Conservation (phyloP, 1,284 basidiomycete species). For the Vanrija humicola region DNA sequence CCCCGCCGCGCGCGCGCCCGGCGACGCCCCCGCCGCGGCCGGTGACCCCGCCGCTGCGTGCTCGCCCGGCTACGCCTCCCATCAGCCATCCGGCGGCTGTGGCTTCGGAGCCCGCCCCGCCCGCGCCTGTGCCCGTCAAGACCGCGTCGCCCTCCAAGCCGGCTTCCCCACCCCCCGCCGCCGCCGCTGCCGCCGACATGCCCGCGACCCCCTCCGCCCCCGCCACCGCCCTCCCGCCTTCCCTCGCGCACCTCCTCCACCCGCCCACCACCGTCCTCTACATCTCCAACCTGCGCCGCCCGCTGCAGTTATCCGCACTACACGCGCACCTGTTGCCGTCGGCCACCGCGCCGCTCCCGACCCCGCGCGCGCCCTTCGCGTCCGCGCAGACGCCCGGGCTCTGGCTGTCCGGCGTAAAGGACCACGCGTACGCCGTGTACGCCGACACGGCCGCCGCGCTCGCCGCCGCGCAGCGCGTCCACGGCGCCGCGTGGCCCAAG, state of each 20-base stretch:
- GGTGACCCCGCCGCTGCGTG: not conserved
- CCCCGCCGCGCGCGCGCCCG: no score
- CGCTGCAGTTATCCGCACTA: slow-evolving; percentile 27
- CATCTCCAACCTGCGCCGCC: slow-evolving; percentile 46
- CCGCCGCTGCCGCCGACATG: not conserved
- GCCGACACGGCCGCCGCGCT: slow-evolving; percentile 19
- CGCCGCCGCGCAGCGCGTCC: slow-evolving; percentile 23
- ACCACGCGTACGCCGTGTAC: slow-evolving; percentile 43
- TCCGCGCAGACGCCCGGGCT: slow-evolving; percentile 28
- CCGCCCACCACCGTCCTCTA: slow-evolving; percentile 42
- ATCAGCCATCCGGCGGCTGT: not conserved
- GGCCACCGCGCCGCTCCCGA: slow-evolving; percentile 11
- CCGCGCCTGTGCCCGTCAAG: not conserved
- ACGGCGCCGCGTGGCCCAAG: slow-evolving; percentile 30
- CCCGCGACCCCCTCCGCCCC: not conserved
- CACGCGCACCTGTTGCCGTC: slow-evolving; percentile 1
- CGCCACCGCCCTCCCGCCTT: slow-evolving; percentile 19
- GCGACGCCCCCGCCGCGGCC: not conserved
- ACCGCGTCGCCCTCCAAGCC: no score
- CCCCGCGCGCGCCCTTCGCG: slow-evolving; percentile 26
- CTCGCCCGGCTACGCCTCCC: not conserved
- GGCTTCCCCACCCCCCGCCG: no score
- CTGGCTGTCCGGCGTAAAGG: slow-evolving; percentile 46
- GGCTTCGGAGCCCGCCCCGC: not conserved
- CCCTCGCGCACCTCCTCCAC: slow-evolving; percentile 35